phyloP scores from a whole-genome alignment of 2,329 filamentous ascomycete species.

The Rutstroemia sydowiana region DNA sequence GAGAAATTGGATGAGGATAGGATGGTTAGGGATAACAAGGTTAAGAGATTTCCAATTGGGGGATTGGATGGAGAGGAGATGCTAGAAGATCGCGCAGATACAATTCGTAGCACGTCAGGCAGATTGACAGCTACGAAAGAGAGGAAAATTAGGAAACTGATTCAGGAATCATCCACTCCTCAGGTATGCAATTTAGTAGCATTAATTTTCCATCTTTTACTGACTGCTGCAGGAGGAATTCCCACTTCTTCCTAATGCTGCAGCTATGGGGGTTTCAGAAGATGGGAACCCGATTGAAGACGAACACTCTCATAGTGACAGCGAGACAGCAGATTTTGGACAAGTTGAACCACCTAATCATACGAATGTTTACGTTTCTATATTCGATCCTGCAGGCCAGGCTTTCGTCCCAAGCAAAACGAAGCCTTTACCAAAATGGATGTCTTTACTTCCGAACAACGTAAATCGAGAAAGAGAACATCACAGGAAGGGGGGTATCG shows the following conservation, averaged over 20 bases:
- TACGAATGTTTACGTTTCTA: constrained; percentile 41
- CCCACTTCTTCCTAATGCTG: constrained; percentile 17
- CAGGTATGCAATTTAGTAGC: background rate
- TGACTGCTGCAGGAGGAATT: constrained; percentile 3
- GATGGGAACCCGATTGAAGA: constrained; percentile 15
- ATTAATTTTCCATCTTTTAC: background rate
- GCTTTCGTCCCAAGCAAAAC: constrained; percentile 42
- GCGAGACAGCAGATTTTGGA: constrained; percentile 5
- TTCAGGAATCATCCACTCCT: constrained; percentile 8
- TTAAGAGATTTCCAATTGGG: background rate
- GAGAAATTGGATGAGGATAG: constrained; percentile 29
- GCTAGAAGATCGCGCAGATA: background rate
- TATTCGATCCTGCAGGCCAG: constrained; percentile 41
- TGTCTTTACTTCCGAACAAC: constrained; percentile 26
- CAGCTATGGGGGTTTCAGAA: constrained; percentile 15
- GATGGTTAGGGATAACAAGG: background rate
- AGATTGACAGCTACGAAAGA: constrained; percentile 9
- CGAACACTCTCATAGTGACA: constrained; percentile 10
- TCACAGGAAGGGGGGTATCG: background rate
- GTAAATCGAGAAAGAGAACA: constrained; percentile 14
- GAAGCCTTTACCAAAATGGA: constrained; percentile 43
- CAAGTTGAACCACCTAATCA: background rate
- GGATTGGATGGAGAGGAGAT: constrained; percentile 9
- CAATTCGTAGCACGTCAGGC: background rate
- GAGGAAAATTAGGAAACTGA: constrained; percentile 10